Conservation (phyloP, 805 yeast species). For the Yarrowia yakushimensis region DNA sequence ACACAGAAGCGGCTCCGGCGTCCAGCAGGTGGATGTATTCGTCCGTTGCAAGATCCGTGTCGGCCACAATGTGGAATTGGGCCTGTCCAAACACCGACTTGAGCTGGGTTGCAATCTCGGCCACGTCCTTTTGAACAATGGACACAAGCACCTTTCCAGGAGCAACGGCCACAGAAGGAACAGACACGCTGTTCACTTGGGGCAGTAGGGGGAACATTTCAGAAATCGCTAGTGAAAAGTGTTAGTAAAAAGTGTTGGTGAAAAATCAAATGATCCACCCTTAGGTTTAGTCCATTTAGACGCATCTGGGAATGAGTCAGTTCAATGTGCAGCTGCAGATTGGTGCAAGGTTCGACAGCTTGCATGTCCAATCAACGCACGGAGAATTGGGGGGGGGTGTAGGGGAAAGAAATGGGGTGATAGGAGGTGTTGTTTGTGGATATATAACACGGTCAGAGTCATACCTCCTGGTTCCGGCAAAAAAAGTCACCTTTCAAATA, state of each 20-base stretch:
- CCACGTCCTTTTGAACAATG: not conserved
- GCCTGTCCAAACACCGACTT: constrained; percentile 23
- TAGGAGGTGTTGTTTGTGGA: not conserved
- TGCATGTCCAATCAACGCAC: not conserved
- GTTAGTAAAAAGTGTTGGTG: too few species aligned
- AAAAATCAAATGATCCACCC: not conserved
- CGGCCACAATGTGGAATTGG: constrained; percentile 21
- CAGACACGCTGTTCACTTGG: not conserved
- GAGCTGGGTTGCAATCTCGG: not conserved
- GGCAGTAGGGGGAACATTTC: constrained; percentile 22
- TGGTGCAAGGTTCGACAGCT: too few species aligned
- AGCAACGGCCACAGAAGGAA: not conserved
- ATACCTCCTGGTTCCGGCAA: too few species aligned
- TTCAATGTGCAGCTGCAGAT: too few species aligned
- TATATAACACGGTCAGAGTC: too few species aligned
- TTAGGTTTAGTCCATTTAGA: not conserved
- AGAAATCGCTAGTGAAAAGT: not conserved
- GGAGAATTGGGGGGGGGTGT: too few species aligned
- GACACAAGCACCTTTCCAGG: constrained; percentile 15
- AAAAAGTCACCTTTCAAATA: not conserved
- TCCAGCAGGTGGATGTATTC: constrained; percentile 52
- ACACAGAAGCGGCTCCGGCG: constrained; percentile 52
- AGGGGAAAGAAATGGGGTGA: not conserved
- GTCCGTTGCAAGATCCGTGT: constrained; percentile 39
- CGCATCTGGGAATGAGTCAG: not conserved